phyloP scores from a whole-genome alignment of 2,329 filamentous ascomycete species.

The Aspergillus floridensis region DNA sequence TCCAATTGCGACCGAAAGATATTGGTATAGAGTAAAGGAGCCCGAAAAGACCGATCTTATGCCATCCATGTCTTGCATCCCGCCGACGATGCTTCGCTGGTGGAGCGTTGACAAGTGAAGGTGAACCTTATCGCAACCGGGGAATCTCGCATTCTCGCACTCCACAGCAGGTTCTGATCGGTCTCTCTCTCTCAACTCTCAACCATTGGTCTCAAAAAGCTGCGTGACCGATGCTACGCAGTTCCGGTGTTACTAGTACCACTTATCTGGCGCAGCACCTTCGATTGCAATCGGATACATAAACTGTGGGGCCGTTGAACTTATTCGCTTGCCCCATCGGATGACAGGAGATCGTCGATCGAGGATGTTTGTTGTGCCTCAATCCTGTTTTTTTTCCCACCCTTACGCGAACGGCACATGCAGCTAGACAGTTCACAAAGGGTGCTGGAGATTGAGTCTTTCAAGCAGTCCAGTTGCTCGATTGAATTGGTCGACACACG shows the following conservation, averaged over 20 bases:
- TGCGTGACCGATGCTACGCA: slow-evolving; percentile 11
- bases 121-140: slow-evolving; percentile 15
- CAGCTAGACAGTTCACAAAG: neutral
- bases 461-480: neutral
- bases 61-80: neutral
- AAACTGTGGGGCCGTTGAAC: slow-evolving; percentile 13
- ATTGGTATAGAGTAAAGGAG: neutral
- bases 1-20: neutral
- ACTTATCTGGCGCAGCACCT: neutral
- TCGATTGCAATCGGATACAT: slow-evolving; percentile 15
- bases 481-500: neutral
- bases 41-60: neutral
- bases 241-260: neutral
- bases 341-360: neutral
- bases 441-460: neutral
- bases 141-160: slow-evolving; percentile 8
- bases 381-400: neutral
- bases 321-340: neutral
- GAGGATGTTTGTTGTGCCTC: slow-evolving; percentile 1
- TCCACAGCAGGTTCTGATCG: slow-evolving; percentile 12
- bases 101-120: slow-evolving; percentile 6
- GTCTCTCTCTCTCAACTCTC: slow-evolving; percentile 10
- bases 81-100: neutral
- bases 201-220: slow-evolving; percentile 9
- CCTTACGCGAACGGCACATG: neutral